Evolutionary conservation across 83 land plant genomes (phyloP).

Genomic region (Diphasiastrum complanatum): DNA sequence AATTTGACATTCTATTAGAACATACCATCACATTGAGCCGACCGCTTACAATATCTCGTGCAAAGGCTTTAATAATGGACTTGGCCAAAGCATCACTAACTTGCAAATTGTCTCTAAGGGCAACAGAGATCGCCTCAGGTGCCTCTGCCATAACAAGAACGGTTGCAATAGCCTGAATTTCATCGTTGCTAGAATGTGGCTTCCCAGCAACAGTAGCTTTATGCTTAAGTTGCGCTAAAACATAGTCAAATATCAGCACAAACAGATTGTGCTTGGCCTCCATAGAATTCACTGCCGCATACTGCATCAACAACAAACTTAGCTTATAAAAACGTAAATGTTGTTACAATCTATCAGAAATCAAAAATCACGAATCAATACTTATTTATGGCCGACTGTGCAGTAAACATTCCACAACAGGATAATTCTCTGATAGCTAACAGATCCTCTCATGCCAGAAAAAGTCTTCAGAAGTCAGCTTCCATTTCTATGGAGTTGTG

Average conservation of each 20-base stretch:
- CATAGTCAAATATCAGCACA: slow-evolving; percentile 69
- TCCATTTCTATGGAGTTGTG: too few species aligned
- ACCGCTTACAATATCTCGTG: slow-evolving; percentile 61
- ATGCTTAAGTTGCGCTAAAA: slow-evolving; percentile 50
- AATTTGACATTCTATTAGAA: too few species aligned
- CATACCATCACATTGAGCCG: slow-evolving; percentile 57
- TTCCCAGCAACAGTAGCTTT: slow-evolving; percentile 34
- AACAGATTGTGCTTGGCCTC: slow-evolving; percentile 76
- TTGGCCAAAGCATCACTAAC: slow-evolving; percentile 64
- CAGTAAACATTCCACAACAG: too few species aligned
- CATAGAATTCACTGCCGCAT: slow-evolving; percentile 56
- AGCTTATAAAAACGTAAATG: not conserved
- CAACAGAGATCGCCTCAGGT: slow-evolving; percentile 70
- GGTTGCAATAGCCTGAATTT: slow-evolving; percentile 60
- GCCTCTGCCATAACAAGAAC: slow-evolving; percentile 68
- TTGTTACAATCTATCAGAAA: not conserved
- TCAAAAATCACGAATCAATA: not conserved
- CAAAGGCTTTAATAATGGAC: slow-evolving; percentile 51
- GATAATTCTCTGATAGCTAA: too few species aligned
- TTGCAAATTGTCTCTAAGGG: slow-evolving; percentile 65
- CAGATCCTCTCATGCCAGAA: too few species aligned
- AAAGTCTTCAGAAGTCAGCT: too few species aligned
- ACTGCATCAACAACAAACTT: slow-evolving; percentile 50
- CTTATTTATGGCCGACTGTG: too few species aligned
- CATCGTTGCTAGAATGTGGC: slow-evolving; percentile 49